Evolutionary conservation across 345 rosid species (phyloP), one percentile per base, ranked within the genome.

Genomic region (Hypericum perforatum): DNA sequence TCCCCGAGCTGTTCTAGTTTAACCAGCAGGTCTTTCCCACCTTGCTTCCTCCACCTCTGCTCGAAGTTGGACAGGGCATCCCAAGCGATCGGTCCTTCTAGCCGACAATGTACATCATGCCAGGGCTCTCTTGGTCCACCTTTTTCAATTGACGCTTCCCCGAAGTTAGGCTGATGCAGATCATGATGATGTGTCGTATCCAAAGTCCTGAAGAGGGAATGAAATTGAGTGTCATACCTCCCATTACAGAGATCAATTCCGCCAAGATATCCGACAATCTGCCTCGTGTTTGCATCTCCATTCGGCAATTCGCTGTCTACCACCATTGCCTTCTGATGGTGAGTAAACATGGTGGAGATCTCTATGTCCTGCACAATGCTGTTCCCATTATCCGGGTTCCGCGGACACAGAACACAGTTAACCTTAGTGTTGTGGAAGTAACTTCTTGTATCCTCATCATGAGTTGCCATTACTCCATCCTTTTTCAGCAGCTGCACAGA

Each of bases 161-260:
- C 46, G 8, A 78, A 63, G 55, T 64, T 63, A n/a, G 75, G 79
- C 52, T 78, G 77, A 54, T 62, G 73, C 52, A 78, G 74, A 60
- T 78, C 79, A 7, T 63, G 46, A 6, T 41, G 63, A 47, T 77
- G 78, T 5, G 48, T 45, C 6, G 62, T 46, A 42, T 56, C 71
- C 61, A 74, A 13, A 11, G 69, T 74, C 63, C 67, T 51, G 68
- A 74, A 78, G 43, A 78, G 37, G 41, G 73, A 58, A 59, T 78
- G 82, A 5, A 49, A 54, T 6, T 74, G 79, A 12, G 74, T 69
- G 49, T 81, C 81, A 16, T 78, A 81, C 65, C 82, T 69, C 9
- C 87, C 84, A 45, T 76, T 78, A 42, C 74, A 69, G 10, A 81
- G 82, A 56, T 81, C 87, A 60, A 78, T 61, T 0, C 84, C 87